Evolutionary conservation across 306 rosid species (phyloP).

Genomic region (Hippophae gyantsensis): DNA sequence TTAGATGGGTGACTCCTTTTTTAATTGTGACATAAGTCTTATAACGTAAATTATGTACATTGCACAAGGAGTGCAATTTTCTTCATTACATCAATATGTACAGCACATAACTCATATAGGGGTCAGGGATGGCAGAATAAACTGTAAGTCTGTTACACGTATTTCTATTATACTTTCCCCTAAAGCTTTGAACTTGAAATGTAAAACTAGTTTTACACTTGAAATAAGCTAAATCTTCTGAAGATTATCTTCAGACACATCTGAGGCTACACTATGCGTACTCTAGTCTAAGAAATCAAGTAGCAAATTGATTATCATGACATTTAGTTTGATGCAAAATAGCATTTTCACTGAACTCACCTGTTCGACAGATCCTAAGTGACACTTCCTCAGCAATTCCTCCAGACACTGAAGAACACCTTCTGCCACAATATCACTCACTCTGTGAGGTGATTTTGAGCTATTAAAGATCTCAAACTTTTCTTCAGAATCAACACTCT

Average conservation of each 20-base stretch:
- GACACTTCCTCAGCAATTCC: conserved; percentile 75
- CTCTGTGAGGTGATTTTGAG: conserved; percentile 28
- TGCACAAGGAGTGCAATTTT: no score
- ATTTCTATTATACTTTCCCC: no score
- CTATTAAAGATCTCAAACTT: conserved; percentile 13
- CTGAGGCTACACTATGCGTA: no score
- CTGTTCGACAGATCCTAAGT: conserved; percentile 75
- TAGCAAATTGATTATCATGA: not conserved
- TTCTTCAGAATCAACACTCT: conserved; percentile 48
- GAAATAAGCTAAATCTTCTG: no score
- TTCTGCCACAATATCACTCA: conserved; percentile 78
- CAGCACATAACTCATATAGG: no score
- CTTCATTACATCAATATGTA: no score
- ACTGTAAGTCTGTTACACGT: no score
- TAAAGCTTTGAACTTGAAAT: no score
- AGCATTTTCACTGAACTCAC: conserved; percentile 28
- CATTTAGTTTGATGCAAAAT: not conserved
- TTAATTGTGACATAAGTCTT: not conserved
- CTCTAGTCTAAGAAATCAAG: not conserved
- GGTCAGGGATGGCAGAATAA: no score
- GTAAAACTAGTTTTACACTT: no score
- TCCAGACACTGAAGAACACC: conserved; percentile 74
- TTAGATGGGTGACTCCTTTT: conserved; percentile 1
- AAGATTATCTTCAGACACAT: no score
- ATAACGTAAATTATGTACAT: not conserved